A percentile compares a stretch with the other conserved stretches of the same genome.
Evolutionary conservation across 371 early-diverging fungal genomes (phyloP).

Genomic region (Entomophthora muscae): DNA sequence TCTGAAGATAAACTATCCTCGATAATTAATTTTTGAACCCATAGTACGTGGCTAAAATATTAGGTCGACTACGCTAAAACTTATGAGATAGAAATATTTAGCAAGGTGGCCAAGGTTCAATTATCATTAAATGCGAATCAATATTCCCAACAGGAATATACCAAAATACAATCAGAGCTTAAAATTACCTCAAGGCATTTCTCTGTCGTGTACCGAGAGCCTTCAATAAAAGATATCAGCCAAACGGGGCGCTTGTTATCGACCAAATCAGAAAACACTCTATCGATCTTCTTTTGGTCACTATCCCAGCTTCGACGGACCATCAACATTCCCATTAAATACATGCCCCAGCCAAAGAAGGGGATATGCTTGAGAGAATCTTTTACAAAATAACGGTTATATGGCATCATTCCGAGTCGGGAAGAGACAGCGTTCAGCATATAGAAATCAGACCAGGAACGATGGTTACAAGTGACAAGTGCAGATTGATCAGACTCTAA

Average conservation of each 20-base stretch:
- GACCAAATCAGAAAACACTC: slow-evolving; percentile 34
- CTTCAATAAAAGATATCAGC: slow-evolving; percentile 56
- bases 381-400: slow-evolving; percentile 61
- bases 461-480: slow-evolving; percentile 40
- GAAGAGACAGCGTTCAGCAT: slow-evolving; percentile 41
- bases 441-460: slow-evolving; percentile 42
- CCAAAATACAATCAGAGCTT: not conserved
- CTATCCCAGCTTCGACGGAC: slow-evolving; percentile 43
- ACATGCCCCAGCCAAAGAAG: slow-evolving; percentile 43
- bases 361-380: slow-evolving; percentile 48
- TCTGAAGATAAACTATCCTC: too few species aligned
- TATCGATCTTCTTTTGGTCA: slow-evolving; percentile 37
- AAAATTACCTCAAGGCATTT: slow-evolving; percentile 30
- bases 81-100: too few species aligned
- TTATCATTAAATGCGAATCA: too few species aligned
- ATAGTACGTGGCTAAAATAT: too few species aligned
- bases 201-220: slow-evolving; percentile 36
- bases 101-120: too few species aligned
- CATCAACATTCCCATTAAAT: slow-evolving; percentile 47
- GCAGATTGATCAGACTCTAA: slow-evolving; percentile 35
- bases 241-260: slow-evolving; percentile 39
- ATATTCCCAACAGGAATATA: not conserved
- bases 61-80: too few species aligned
- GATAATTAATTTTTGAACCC: too few species aligned
- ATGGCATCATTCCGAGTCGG: slow-evolving; percentile 35